Evolutionary conservation across 352 stramenopile species (phyloP).

Genomic region (Phytopythium boreale): DNA sequence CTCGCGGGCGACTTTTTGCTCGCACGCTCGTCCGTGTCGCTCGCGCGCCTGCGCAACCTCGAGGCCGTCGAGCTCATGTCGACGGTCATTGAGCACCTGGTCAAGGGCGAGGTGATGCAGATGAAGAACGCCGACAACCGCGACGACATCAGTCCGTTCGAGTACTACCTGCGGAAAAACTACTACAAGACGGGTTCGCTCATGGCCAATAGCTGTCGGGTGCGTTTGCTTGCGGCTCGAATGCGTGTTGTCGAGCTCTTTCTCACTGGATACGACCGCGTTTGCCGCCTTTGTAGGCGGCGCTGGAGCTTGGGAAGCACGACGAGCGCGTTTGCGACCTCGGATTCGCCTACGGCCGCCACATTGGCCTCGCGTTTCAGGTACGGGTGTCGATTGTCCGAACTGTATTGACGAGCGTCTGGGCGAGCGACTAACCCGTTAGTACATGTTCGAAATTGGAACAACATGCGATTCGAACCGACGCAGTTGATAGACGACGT

Average conservation of each 20-base stretch:
- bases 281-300: slow-evolving; percentile 34
- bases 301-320: slow-evolving; percentile 92
- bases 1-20: slow-evolving; percentile 97
- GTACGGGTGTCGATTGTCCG: slow-evolving; percentile 25
- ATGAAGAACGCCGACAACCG: slow-evolving; percentile 88
- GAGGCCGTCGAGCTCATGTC: slow-evolving; percentile 98
- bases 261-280: not conserved
- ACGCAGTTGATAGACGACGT: slow-evolving; percentile 96
- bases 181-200: slow-evolving; percentile 99
- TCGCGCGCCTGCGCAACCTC: slow-evolving; percentile 93
- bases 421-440: slow-evolving; percentile 1
- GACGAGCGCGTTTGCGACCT: slow-evolving; percentile 74
- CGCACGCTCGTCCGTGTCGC: slow-evolving; percentile 93
- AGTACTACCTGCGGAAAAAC: slow-evolving; percentile 98
- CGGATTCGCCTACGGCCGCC: slow-evolving; percentile 96
- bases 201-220: slow-evolving; percentile 97
- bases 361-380: slow-evolving; percentile 98
- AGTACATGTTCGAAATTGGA: slow-evolving; percentile 5
- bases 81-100: slow-evolving; percentile 98
- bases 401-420: not conserved
- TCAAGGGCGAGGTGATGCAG: slow-evolving; percentile 99
- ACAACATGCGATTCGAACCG: not conserved
- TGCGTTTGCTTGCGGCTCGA: not conserved
- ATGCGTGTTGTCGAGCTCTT: not conserved
- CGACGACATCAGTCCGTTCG: slow-evolving; percentile 81